Evolutionary conservation across 2,329 filamentous ascomycete genomes (phyloP).

Genomic region (Pestalotiopsis sp.): DNA sequence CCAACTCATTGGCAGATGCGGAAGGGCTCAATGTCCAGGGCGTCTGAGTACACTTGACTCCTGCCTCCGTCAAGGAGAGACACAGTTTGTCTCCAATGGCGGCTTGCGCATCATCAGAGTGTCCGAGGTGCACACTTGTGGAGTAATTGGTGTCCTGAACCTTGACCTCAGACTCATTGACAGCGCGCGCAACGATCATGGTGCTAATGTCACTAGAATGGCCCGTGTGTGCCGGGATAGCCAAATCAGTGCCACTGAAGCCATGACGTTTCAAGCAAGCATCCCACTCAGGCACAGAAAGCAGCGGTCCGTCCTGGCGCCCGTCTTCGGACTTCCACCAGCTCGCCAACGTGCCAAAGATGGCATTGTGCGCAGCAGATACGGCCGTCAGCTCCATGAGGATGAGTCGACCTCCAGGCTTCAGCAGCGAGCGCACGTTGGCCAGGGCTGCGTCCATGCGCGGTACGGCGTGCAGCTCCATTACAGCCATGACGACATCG

Average conservation of each 20-base stretch:
- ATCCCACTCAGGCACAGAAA: constrained; percentile 15
- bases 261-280: constrained; percentile 9
- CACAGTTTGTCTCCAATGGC: constrained; percentile 8
- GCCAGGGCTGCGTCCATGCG: constrained; percentile 21
- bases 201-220: constrained; percentile 10
- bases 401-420: constrained; percentile 24
- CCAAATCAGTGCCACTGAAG: constrained; percentile 16
- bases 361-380: constrained; percentile 2
- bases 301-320: constrained; percentile 14
- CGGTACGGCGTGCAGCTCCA: constrained; percentile 22
- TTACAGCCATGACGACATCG: constrained; percentile 19
- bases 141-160: not conserved
- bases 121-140: constrained; percentile 11
- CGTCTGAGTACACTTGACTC: constrained; percentile 4
- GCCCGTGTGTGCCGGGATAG: constrained; percentile 17
- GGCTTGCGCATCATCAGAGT: constrained; percentile 2
- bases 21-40: constrained; percentile 3
- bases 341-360: constrained; percentile 17
- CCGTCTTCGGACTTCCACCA: constrained; percentile 18
- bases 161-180: not conserved
- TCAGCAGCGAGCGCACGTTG: constrained; percentile 24
- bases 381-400: constrained; percentile 17
- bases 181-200: constrained; percentile 16
- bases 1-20: not conserved
- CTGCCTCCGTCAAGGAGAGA: constrained; percentile 5